Conservation (phyloP, 768 basidiomycete species). For the Rickenella mellea region DNA sequence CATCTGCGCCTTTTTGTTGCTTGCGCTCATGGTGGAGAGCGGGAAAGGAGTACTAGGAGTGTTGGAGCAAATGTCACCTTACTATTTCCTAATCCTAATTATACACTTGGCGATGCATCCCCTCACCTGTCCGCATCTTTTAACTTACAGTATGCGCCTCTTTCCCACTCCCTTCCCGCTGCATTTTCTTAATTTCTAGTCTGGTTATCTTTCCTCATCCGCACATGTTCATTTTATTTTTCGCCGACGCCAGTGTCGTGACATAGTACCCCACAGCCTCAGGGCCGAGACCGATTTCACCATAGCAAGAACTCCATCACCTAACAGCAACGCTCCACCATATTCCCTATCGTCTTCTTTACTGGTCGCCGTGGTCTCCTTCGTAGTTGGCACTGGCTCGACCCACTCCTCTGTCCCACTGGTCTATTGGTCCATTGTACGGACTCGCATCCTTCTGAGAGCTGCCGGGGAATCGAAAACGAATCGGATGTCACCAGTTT, state of each 20-base stretch:
- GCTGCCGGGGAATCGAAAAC: too few species aligned
- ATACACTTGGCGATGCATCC: too few species aligned
- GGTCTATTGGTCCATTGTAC: conserved; percentile 36
- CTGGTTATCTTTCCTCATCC: conserved; percentile 99
- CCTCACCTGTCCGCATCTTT: too few species aligned
- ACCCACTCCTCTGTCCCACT: conserved; percentile 54
- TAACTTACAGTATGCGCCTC: too few species aligned
- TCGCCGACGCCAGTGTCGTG: conserved; percentile 41
- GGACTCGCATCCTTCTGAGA: too few species aligned
- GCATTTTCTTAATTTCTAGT: conserved; percentile 94
- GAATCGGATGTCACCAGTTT: too few species aligned
- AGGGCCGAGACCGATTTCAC: conserved; percentile 90
- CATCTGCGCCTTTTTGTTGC: too few species aligned
- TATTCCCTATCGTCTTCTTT: conserved; percentile 77
- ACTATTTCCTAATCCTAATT: too few species aligned
- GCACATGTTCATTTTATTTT: conserved; percentile 99
- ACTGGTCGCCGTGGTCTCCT: conserved; percentile 28
- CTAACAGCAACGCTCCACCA: conserved; percentile 81
- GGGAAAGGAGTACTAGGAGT: too few species aligned
- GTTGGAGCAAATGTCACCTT: too few species aligned
- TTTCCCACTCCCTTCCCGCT: too few species aligned
- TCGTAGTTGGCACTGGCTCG: conserved; percentile 65
- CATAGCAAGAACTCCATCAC: conserved; percentile 99
- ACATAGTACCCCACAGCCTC: conserved; percentile 88
- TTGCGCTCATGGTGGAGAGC: too few species aligned